Percentiles rank a stretch among this genome's conserved stretches.
Conservation (phyloP, 139 green algal species). For the Spirogloea muscicola region DNA sequence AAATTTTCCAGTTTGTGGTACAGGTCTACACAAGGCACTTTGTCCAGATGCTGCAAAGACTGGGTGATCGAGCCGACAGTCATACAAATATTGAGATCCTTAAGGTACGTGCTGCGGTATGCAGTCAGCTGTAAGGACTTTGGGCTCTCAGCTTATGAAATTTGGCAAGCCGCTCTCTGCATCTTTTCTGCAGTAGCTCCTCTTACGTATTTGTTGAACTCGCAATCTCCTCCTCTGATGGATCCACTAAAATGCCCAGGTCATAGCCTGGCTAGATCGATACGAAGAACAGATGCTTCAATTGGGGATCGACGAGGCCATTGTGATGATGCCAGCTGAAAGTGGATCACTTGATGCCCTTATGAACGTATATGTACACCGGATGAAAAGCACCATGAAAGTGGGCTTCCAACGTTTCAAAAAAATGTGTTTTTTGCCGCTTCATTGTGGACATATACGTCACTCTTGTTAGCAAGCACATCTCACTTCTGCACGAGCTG, state of each 20-base stretch:
- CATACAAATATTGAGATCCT: conserved; percentile 74
- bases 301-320: conserved; percentile 68
- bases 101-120: conserved; percentile 47
- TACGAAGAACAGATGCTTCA: conserved; percentile 69
- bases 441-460: no score
- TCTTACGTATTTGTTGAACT: not conserved
- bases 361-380: conserved; percentile 68
- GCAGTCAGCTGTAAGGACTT: not conserved
- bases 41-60: conserved; percentile 65
- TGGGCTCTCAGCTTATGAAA: not conserved
- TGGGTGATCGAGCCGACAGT: conserved; percentile 61
- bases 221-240: not conserved
- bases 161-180: not conserved
- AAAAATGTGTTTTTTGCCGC: no score
- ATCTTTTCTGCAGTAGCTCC: not conserved
- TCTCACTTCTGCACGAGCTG: no score
- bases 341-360: conserved; percentile 63
- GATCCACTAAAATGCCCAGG: conserved; percentile 28
- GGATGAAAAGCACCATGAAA: conserved; percentile 63
- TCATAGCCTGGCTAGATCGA: conserved; percentile 72
- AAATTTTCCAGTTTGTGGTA: conserved; percentile 63
- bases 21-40: conserved; percentile 69
- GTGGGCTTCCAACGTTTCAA: no score
- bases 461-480: no score
- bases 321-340: conserved; percentile 47